Evolutionary conservation across 768 basidiomycete genomes (phyloP), one percentile per base, ranked within the genome.

Genomic region (Phylloporus sp.): DNA sequence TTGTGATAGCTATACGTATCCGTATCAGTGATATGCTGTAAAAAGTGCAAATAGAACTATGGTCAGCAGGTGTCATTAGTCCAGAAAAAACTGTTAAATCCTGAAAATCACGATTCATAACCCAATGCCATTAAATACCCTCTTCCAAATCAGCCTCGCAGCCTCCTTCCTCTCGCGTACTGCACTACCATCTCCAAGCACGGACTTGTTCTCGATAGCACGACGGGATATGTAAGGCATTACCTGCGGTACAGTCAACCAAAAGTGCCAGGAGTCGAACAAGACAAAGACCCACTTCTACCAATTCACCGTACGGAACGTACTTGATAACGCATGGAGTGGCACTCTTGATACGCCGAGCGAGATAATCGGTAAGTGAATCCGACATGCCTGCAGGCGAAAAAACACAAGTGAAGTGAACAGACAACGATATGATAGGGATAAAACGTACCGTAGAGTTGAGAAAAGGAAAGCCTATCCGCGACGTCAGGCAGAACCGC

Each of bases 181-280:
- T 0, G 90, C 90, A 11, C 74, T 80, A 2, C 85, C 86, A 17
- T 77, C 71, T 14, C 84, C 86, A 22, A 97, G 77, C 3, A 96
- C 75, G 0, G 84, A 84, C 66, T 91, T 94, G 71, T 97, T 96
- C 80, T 96, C 93, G 36, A 92, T 82, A 1, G 92, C 93, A 14
- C 94, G 75, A 26, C 92, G 77, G 32, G 84, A 77, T 9, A 96
- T 77, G 63, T 95, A 97, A 0, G 94, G 92, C 81, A 96, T 84
- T 9, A 91, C 86, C 81, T 86, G 17, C 6, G n/a, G 4, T 13
- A 10, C 15, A 13, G n/a, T 7, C 1, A 4, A 18, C 17, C 1
- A n/a, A 8, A 22, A 20, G 9, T 9, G 8, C 7, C 26, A 9
- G 18, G 22, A 37, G 13, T 11, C 1, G 14, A 18, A 21, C 28